Base-by-base conservation (phyloP, 2,329 filamentous ascomycete genomes). In the Hymenotorrendiella dingleyae region DNA sequence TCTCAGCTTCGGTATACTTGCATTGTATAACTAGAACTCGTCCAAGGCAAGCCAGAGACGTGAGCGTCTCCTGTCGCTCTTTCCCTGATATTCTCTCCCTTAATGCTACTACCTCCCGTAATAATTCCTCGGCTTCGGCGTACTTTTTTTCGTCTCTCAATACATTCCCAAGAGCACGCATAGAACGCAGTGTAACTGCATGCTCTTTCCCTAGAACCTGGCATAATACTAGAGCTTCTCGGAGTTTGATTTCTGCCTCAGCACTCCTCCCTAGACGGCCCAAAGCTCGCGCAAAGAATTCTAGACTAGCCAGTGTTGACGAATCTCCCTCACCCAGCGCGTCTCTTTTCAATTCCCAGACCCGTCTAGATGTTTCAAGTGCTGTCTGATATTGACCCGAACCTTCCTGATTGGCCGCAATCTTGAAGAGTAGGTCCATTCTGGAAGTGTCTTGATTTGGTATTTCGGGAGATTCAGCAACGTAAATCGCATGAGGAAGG, bases 1-100 rank as follows among this genome's bases (percentile, higher is more conserved):
- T 36, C 40, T 60, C 57, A 2, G 61, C 59, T 40, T 60, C 52
- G n/a, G 52, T 40, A 17, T 52, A 52, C 22, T 52, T 55, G 12
- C 53, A 54, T 34, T 56, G 55, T 10, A 34, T 32, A 11, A 24
- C 7, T 9, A 56, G 42, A 22, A 43, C 39, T 8, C 4, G 9
- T 16, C 51, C 59, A 8, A 62, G 48, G 14, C 47, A 50, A 14
- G 41, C 45, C 36, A 55, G 49, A 40, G 46, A 54, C 4, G 2
- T 17, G 21, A 57, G 42, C 30, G 54, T 56, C 12, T 46, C 29
- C 9, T 42, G 52, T 36, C 54, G 46, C n/a, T 57, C 40, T 22
- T 37, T 27, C 22, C 56, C 56, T 17, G 54, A 34, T 11, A 50
- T 24, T 26, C 48, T 47, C 28, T 49, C 43, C n/a, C 20, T 37